Evolutionary conservation across 2,329 filamentous ascomycete species (phyloP), one percentile per base, ranked within the genome.

Genomic region (Sarocladium oryzae): DNA sequence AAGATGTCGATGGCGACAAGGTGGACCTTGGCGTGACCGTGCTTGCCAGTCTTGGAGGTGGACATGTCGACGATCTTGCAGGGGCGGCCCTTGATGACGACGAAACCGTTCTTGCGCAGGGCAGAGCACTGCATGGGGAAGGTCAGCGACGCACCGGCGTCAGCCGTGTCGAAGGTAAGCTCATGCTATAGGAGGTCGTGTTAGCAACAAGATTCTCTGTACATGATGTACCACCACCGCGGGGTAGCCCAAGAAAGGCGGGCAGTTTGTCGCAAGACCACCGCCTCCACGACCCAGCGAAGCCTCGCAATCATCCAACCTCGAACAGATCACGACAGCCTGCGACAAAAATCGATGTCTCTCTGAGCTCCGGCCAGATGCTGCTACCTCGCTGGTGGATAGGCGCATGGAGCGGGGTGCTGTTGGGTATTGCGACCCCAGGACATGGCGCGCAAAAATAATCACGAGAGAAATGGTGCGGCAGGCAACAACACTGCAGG

Each of bases 11-110:
- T 84, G 70, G 90, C 93, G 68, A 96, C 87, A 66, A 99, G 79
- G 79, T 99, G 92, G 73, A 99, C 93, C 86, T 99, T 99, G 78
- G 93, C 93, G 88, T 99, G 95, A 75, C 93, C 93, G 88, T 99
- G 93, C 89, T 99, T 99, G 78, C 93, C 93, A 63, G 93, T 99
- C 91, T 99, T 99, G 75, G 93, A 99, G 80, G 93, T 99, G 64
- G 90, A 96, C 95, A 99, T 99, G 71, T 99, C 93, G 75, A 97
- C 89, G 67, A 99, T 99, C 88, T 97, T 99, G 91, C 93, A 99
- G 66, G 93, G 95, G 66, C 93, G 93, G 77, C 81, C 78, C 86
- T 99, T 99, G 80, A 99, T 97, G 73, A 92, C 86, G 74, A 99
- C 93, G 82, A 88, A 86, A 62, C 93, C 92, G 86, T 95, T 95